Percentiles rank a stretch among this genome's conserved stretches.
Evolutionary conservation across 2,329 filamentous ascomycete genomes (phyloP).

Genomic region (Ascosphaera apis): DNA sequence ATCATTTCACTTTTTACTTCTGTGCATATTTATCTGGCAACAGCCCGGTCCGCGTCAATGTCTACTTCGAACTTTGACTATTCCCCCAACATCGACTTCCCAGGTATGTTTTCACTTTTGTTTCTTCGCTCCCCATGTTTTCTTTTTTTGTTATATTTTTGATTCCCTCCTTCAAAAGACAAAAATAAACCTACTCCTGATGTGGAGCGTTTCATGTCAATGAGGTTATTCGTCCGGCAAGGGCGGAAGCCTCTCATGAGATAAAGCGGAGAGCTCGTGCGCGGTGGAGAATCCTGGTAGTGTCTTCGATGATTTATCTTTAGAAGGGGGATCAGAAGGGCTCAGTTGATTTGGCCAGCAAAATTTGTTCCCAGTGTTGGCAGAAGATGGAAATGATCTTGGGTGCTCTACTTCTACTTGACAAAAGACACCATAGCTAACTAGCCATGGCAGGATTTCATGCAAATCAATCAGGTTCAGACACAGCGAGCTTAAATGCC

Average conservation of each 20-base stretch:
- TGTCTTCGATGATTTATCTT: not conserved
- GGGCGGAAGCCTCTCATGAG: not conserved
- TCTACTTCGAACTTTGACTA: not conserved
- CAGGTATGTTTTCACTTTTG: not conserved
- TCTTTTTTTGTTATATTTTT: not conserved
- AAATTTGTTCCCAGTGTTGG: not conserved
- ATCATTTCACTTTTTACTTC: not conserved
- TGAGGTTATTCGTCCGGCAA: not conserved
- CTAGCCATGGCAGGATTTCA: not conserved
- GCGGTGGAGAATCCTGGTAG: not conserved
- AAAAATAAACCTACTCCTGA: not conserved
- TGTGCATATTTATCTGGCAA: not conserved
- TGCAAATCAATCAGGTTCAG: not conserved
- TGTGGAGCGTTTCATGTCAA: not conserved
- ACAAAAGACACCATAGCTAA: not conserved
- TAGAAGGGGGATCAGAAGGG: not conserved
- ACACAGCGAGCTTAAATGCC: not conserved
- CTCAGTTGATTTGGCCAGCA: not conserved
- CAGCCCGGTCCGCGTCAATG: not conserved
- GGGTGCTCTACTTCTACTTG: not conserved
- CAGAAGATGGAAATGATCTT: not conserved
- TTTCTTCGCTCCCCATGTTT: not conserved
- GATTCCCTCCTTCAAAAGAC: not conserved
- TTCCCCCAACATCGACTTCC: not conserved
- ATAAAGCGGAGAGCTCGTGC: not conserved